A percentile compares a stretch with the other conserved stretches of the same genome.
Conservation (phyloP, 176 grass and related monocot genomes). For the Themeda triandra region DNA sequence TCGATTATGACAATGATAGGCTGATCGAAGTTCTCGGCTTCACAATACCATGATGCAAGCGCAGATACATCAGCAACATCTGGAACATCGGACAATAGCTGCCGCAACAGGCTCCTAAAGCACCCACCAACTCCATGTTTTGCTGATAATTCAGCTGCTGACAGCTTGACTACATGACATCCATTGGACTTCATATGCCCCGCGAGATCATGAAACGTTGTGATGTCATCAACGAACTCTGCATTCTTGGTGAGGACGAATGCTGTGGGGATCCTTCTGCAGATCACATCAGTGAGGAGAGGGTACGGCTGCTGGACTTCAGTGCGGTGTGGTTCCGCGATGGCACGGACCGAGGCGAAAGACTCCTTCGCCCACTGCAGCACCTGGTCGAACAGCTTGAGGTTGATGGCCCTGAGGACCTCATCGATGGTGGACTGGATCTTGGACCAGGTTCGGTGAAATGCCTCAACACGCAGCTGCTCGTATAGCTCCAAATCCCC, state of each 20-base stretch:
- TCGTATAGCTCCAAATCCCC: constrained; percentile 17
- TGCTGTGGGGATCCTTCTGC: constrained; percentile 62
- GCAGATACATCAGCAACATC: constrained; percentile 71
- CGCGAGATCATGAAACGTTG: constrained; percentile 67
- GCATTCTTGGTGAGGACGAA: constrained; percentile 85
- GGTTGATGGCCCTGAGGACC: constrained; percentile 63
- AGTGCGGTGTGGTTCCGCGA: background rate
- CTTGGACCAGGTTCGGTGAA: constrained; percentile 68
- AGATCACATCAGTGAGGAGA: constrained; percentile 58
- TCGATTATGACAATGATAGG: constrained; percentile 85
- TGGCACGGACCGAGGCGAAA: constrained; percentile 42
- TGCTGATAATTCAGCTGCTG: constrained; percentile 52
- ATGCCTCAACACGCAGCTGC: constrained; percentile 64
- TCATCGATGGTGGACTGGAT: constrained; percentile 73
- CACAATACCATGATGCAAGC: constrained; percentile 73
- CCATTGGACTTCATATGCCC: constrained; percentile 60
- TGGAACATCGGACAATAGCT: constrained; percentile 57
- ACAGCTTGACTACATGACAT: constrained; percentile 67
- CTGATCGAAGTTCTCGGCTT: constrained; percentile 49
- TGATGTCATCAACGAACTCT: constrained; percentile 75
- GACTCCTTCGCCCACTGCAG: constrained; percentile 68
- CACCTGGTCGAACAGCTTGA: constrained; percentile 80
- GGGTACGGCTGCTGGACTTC: constrained; percentile 73
- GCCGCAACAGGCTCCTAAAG: constrained; percentile 71
- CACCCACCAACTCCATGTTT: constrained; percentile 66